A percentile compares a stretch with the other conserved stretches of the same genome.
phyloP scores from a whole-genome alignment of 257 asterid species.

The Buddleja alternifolia region DNA sequence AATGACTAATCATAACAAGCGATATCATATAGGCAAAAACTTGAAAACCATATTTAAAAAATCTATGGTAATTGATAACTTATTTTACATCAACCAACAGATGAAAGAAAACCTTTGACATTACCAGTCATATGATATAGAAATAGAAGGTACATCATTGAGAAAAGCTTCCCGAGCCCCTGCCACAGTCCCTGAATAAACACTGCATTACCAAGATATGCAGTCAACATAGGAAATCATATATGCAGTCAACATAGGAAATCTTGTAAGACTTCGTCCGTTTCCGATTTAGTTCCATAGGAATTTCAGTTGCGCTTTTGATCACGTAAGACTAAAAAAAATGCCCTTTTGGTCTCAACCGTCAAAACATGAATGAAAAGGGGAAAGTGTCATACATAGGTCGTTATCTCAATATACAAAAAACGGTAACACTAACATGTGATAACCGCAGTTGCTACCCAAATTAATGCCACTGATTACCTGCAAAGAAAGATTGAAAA shows the following conservation, averaged over 20 bases:
- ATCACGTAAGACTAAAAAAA: too few relatives aligned
- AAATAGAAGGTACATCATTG: slow-evolving; percentile 69
- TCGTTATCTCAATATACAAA: not conserved
- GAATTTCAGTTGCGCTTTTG: too few relatives aligned
- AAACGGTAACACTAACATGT: slow-evolving; percentile 54
- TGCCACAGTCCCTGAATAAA: slow-evolving; percentile 92
- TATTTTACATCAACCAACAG: slow-evolving; percentile 15
- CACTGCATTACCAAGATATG: slow-evolving; percentile 54
- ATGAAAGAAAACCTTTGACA: not conserved
- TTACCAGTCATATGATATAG: slow-evolving; percentile 90
- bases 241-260: too few relatives aligned
- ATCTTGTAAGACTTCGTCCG: not conserved
- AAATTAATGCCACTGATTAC: slow-evolving; percentile 88
- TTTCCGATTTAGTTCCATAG: slow-evolving; percentile 12
- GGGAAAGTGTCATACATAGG: not conserved
- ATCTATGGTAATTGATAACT: slow-evolving; percentile 16
- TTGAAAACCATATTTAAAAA: not conserved
- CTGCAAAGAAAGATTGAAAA: slow-evolving; percentile 56
- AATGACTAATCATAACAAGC: slow-evolving; percentile 14
- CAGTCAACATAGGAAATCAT: slow-evolving; percentile 27
- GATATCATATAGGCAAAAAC: slow-evolving; percentile 1
- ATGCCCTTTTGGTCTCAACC: too few relatives aligned
- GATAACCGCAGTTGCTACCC: slow-evolving; percentile 93
- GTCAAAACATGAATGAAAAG: too few relatives aligned
- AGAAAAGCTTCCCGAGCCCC: slow-evolving; percentile 97